These are phyloP conservation scores for Amanita rubescens DNA, from an alignment of 768 basidiomycete species.

Conservation along the genomic window DNA sequence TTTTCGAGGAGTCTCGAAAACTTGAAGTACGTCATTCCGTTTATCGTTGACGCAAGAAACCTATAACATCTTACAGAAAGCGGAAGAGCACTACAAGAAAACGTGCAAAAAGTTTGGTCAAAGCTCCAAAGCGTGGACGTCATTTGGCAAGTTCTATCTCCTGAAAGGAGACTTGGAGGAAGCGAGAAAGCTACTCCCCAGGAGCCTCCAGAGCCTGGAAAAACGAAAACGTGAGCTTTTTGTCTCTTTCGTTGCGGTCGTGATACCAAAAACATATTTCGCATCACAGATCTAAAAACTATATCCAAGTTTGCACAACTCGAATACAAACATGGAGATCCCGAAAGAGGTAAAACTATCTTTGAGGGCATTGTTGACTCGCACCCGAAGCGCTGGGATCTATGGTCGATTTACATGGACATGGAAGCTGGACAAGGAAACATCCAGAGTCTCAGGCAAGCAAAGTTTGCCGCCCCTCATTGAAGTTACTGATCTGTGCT, in stretches of 20 bases:
- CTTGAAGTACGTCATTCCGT: slow-evolving; percentile 44
- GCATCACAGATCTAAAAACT: slow-evolving; percentile 76
- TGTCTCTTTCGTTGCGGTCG: background rate
- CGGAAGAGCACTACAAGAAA: slow-evolving; percentile 85
- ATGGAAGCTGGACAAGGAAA: slow-evolving; percentile 83
- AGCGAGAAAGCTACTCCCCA: slow-evolving; percentile 79
- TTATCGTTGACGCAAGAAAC: background rate
- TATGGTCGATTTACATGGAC: slow-evolving; percentile 96
- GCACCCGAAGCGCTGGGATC: slow-evolving; percentile 90
- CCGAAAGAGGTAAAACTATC: slow-evolving; percentile 91
- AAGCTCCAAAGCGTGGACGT: slow-evolving; percentile 91
- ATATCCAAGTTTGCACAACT: slow-evolving; percentile 93
- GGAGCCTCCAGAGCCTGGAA: slow-evolving; percentile 84
- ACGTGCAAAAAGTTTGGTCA: slow-evolving; percentile 92
- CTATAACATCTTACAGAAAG: slow-evolving; percentile 54
- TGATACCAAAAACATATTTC: background rate
- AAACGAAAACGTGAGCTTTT: slow-evolving; percentile 80
- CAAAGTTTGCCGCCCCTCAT: slow-evolving; percentile 1
- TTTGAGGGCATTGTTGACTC: slow-evolving; percentile 96
- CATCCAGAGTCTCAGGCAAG: slow-evolving; percentile 71
- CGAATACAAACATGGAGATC: slow-evolving; percentile 91
- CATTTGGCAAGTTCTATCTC: slow-evolving; percentile 79
- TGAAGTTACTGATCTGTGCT: slow-evolving; percentile 2
- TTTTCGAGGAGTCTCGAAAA: slow-evolving; percentile 81
- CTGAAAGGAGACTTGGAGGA: slow-evolving; percentile 66